phyloP scores from a whole-genome alignment of 2,329 filamentous ascomycete genomes.

The Ustulina deusta region DNA sequence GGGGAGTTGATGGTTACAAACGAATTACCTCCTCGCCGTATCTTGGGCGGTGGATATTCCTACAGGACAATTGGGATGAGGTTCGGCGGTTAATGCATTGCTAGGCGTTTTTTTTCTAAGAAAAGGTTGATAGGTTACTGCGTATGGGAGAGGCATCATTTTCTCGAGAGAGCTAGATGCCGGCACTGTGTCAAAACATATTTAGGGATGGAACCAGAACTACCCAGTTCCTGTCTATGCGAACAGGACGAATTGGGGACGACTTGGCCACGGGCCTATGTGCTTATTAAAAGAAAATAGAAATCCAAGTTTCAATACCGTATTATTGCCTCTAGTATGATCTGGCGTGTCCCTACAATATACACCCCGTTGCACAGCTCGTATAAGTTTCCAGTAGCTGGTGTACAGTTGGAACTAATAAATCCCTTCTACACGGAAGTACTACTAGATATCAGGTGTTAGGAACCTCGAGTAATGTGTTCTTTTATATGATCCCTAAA shows the following conservation, averaged over 20 bases:
- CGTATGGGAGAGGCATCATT: not conserved
- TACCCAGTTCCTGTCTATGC: not conserved
- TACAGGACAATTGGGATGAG: not conserved
- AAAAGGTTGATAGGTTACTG: constrained; percentile 10
- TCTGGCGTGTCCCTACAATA: no score
- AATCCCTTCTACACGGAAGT: no score
- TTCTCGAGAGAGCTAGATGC: not conserved
- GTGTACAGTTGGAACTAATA: no score
- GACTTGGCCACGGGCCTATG: not conserved
- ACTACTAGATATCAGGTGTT: no score
- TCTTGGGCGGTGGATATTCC: not conserved
- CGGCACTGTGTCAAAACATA: not conserved
- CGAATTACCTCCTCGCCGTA: not conserved
- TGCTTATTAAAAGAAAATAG: not conserved
- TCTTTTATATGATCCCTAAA: no score
- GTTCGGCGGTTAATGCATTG: constrained; percentile 29
- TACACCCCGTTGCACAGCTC: no score
- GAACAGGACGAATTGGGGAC: not conserved
- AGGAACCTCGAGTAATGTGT: no score
- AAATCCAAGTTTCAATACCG: not conserved
- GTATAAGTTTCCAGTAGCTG: no score
- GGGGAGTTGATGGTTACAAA: not conserved
- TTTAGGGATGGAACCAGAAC: not conserved
- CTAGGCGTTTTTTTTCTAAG: constrained; percentile 28
- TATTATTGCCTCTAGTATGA: no score